These are phyloP conservation scores for Pleurotus eryngii DNA, from an alignment of 768 basidiomycete species.

Conservation along the genomic window DNA sequence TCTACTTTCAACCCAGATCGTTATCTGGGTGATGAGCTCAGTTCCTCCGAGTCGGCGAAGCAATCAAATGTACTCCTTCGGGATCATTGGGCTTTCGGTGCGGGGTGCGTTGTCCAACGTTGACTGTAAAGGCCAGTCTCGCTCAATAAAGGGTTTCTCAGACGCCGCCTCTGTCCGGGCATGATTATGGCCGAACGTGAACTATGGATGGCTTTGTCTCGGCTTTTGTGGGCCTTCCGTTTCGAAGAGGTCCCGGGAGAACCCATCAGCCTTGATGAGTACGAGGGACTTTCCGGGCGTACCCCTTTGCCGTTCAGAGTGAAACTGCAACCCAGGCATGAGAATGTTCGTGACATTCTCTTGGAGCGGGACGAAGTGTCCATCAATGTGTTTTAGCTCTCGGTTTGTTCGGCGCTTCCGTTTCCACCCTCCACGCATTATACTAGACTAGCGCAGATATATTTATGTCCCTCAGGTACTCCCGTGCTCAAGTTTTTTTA, in stretches of 20 bases:
- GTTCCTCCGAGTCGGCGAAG: slow-evolving; percentile 28
- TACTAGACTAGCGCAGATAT: too few relatives aligned
- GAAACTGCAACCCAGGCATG: slow-evolving; percentile 8
- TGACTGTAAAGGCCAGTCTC: neutral
- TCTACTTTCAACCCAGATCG: slow-evolving; percentile 30
- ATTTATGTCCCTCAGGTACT: too few relatives aligned
- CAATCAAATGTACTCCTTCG: slow-evolving; percentile 23
- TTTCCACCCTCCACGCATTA: too few relatives aligned
- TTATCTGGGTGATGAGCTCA: slow-evolving; percentile 25
- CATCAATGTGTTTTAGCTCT: neutral
- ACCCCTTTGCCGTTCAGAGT: slow-evolving; percentile 27
- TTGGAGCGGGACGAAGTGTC: slow-evolving; percentile 3
- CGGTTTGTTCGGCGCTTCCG: too few relatives aligned
- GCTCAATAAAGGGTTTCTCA: neutral
- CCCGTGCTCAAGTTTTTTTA: too few relatives aligned
- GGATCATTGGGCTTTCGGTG: slow-evolving; percentile 37
- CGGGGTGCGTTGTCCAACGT: slow-evolving; percentile 22
- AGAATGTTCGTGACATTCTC: slow-evolving; percentile 7
- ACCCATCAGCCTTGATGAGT: slow-evolving; percentile 29
- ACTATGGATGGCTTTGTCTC: slow-evolving; percentile 31
- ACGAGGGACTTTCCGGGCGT: slow-evolving; percentile 30
- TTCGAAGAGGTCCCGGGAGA: slow-evolving; percentile 24
- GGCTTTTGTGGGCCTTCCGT: slow-evolving; percentile 31
- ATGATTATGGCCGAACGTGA: slow-evolving; percentile 31
- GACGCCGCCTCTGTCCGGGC: slow-evolving; percentile 30